Base-by-base conservation (phyloP, 306 rosid species). In the Rubus idaeus region DNA sequence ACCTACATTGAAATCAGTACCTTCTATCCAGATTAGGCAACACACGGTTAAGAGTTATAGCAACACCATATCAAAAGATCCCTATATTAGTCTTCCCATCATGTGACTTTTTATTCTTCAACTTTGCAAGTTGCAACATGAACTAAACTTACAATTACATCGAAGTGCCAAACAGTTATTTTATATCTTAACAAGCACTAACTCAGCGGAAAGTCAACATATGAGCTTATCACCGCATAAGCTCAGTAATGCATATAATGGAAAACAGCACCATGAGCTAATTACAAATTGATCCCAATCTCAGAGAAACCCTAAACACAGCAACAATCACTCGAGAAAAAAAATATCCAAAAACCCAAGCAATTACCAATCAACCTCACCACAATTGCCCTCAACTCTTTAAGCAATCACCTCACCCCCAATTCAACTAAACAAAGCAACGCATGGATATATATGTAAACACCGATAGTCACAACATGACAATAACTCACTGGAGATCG, bases 401-500 rank as follows among this genome's bases (percentile, higher is more conserved):
- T 2, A 20, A 68, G 9, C 18, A 58, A 71, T 71, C 30, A 61
- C 26, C 8, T 14, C 65, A 14, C 46, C 46, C 45, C 14, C 10
- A 57, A 18, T 77, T 52, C 79, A 63, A 21, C 67, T 56, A 53
- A 77, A 26, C 71, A 62, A 73, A 56, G 12, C 68, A 78, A 49
- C 16, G 67, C n/a, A 44, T 51, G 26, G 39, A 52, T 21, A 65
- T 26, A 65, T 6, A 30, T 30, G 35, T 30, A 74, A 14, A 37
- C 5, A 45, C 14, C 21, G 26, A 55, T 44, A 74, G 26, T 17
- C 42, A n/a, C 3, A 45, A 5, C 1, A 49, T 57, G 17, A 1
- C 53, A 74, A 61, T 12, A 23, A 68, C 93, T 81, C 70, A 94
- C 96, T 2, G 93, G 97, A 79, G 99, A 93, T 89, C 95, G 86